Evolutionary conservation across 2,329 filamentous ascomycete species (phyloP).

Genomic region (Pseudogymnoascus sp.): DNA sequence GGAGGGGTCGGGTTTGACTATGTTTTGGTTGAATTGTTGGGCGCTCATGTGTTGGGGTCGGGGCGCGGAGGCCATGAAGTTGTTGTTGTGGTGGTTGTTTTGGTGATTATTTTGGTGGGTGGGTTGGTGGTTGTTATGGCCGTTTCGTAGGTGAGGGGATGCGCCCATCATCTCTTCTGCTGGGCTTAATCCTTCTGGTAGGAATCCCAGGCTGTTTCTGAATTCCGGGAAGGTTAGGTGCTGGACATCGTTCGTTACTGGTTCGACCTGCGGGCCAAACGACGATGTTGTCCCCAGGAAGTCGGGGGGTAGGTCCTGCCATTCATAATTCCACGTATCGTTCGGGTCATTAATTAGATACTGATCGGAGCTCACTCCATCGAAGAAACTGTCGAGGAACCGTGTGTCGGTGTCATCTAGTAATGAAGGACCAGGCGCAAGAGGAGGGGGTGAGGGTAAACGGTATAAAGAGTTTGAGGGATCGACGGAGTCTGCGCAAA

Average conservation of each 20-base stretch:
- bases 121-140: constrained; percentile 19
- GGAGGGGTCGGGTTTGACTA: background rate
- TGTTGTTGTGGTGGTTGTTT: background rate
- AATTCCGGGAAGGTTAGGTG: background rate
- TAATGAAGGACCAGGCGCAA: constrained; percentile 56
- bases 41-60: background rate
- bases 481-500: constrained; percentile 38
- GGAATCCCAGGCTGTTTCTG: constrained; percentile 12
- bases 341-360: constrained; percentile 35
- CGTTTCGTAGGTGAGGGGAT: constrained; percentile 44
- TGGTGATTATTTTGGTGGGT: background rate
- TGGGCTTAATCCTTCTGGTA: background rate
- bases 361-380: constrained; percentile 44
- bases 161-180: constrained; percentile 48
- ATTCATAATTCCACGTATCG: constrained; percentile 44
- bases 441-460: constrained; percentile 49
- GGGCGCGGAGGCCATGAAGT: background rate
- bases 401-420: constrained; percentile 56
- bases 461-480: constrained; percentile 35
- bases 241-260: background rate
- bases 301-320: constrained; percentile 53
- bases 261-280: constrained; percentile 43
- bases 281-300: constrained; percentile 61
- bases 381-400: constrained; percentile 51
- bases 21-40: background rate